Evolutionary conservation across 2,329 filamentous ascomycete species (phyloP).

Genomic region (Cucurbitaria berberidis): DNA sequence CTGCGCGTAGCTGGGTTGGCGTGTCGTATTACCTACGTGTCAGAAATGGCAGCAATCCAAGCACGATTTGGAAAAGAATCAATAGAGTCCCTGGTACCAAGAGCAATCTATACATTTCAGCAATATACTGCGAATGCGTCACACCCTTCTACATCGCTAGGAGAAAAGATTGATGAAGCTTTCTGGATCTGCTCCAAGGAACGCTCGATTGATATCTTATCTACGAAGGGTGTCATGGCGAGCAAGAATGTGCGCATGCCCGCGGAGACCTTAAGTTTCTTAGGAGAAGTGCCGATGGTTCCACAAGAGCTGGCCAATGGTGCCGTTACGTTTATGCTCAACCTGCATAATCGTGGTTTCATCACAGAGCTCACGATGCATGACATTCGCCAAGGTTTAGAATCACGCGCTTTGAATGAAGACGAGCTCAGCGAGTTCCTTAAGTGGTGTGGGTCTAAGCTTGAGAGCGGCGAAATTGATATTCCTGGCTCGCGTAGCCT

Average conservation of each 20-base stretch:
- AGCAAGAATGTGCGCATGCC: constrained; percentile 81
- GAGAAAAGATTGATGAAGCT: constrained; percentile 87
- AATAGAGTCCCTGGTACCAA: constrained; percentile 72
- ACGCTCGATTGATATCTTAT: constrained; percentile 80
- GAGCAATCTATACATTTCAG: constrained; percentile 81
- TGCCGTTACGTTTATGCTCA: constrained; percentile 74
- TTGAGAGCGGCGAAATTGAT: constrained; percentile 75
- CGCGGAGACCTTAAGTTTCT: constrained; percentile 74
- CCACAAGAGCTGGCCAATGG: constrained; percentile 75
- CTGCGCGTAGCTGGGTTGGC: constrained; percentile 89
- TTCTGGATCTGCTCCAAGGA: constrained; percentile 93
- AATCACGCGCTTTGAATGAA: constrained; percentile 78
- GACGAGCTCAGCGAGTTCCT: constrained; percentile 83
- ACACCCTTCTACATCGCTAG: constrained; percentile 83
- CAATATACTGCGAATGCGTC: constrained; percentile 91
- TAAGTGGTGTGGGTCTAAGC: constrained; percentile 78
- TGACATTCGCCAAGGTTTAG: constrained; percentile 84
- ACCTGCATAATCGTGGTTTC: constrained; percentile 81
- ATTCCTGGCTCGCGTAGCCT: constrained; percentile 69
- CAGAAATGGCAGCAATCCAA: constrained; percentile 71
- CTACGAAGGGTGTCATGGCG: constrained; percentile 84
- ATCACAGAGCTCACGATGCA: constrained; percentile 85
- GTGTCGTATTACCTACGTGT: constrained; percentile 82
- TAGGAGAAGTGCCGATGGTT: constrained; percentile 86
- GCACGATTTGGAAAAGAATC: constrained; percentile 63